Evolutionary conservation across 495 filamentous ascomycete genomes (phyloP), one percentile per base, ranked within the genome.

Genomic region (Xylaria longipes): DNA sequence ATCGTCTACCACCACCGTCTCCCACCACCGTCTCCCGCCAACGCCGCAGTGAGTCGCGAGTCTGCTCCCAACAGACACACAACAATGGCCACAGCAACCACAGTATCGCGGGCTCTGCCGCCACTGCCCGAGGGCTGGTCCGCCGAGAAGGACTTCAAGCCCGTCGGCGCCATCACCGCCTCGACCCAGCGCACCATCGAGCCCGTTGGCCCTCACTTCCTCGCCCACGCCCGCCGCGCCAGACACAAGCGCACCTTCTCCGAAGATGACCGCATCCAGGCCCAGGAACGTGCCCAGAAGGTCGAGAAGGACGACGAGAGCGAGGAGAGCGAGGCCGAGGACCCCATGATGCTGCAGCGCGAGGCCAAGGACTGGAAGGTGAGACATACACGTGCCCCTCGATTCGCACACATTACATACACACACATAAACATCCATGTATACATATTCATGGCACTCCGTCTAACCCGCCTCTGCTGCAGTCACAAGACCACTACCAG

Each of bases 301-400:
- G 91, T 96, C 62, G 96, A 98, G 82, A 93, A 95, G 71, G 93
- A 97, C 67, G 91, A 97, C 68, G 89, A 90, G 57, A 91, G 91
- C 75, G 94, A 97, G 67, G 95, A 96, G 82, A 95, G 92, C 84
- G 96, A 99, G 84, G 84, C 91, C 46, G 96, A 99, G 82, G 93
- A 97, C 77, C 90, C 92, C 63, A 86, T 96, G 85, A 92, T 98
- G 89, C 90, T 98, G 17, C 85, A 90, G 75, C 89, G 95, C 35
- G 95, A 99, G 74, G 94, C 96, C 71, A 99, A 99, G 87, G 96
- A 99, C 87, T 99, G 96, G 96, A 99, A 99, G 92, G 94, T 94
- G 83, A 70, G 84, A 69, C 35, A 27, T 62, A 0, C 58, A 58
- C 15, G 9, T 29, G n/a, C 12, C 7, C 27, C 52, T 56, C 25